A percentile compares a stretch with the other conserved stretches of the same genome.
These are phyloP conservation scores for Kluyveromyces lactis DNA, from an alignment of 805 yeast genomes.

Conservation along the genomic window DNA sequence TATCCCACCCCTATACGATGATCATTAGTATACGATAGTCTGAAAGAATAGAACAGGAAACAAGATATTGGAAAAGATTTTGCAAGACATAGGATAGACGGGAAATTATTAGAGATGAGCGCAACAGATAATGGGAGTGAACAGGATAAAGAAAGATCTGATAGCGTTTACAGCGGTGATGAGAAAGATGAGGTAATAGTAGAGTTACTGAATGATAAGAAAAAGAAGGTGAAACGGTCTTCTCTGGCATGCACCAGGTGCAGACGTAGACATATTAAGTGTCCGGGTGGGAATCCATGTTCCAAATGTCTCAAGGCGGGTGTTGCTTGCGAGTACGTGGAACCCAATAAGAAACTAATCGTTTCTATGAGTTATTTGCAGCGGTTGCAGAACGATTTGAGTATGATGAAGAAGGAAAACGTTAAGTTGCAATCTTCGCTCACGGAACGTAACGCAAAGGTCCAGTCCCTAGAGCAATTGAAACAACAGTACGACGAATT, in stretches of 20 bases:
- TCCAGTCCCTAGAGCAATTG: slow-evolving; percentile 1
- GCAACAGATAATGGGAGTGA: neutral
- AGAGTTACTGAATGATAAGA: slow-evolving; percentile 1
- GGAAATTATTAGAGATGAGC: no score
- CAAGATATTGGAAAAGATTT: no score
- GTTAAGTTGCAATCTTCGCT: slow-evolving; percentile 39
- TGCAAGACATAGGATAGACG: no score
- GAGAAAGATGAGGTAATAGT: neutral
- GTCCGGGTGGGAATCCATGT: slow-evolving; percentile 76
- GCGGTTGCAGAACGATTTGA: slow-evolving; percentile 59
- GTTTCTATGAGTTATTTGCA: slow-evolving; percentile 64
- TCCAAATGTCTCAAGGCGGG: slow-evolving; percentile 48
- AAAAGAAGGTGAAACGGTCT: slow-evolving; percentile 17
- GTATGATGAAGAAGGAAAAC: slow-evolving; percentile 57
- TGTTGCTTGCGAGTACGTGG: slow-evolving; percentile 59
- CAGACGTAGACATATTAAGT: slow-evolving; percentile 62
- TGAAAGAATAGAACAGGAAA: no score
- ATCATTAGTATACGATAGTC: no score
- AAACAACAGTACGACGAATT: neutral
- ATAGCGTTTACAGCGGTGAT: neutral
- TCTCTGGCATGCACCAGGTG: slow-evolving; percentile 50
- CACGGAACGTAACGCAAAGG: neutral
- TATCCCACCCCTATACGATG: no score
- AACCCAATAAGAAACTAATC: slow-evolving; percentile 63
- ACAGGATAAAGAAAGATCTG: no score